Base-by-base conservation (phyloP, 2,329 filamentous ascomycete species). In the Aureobasidium zeae region DNA sequence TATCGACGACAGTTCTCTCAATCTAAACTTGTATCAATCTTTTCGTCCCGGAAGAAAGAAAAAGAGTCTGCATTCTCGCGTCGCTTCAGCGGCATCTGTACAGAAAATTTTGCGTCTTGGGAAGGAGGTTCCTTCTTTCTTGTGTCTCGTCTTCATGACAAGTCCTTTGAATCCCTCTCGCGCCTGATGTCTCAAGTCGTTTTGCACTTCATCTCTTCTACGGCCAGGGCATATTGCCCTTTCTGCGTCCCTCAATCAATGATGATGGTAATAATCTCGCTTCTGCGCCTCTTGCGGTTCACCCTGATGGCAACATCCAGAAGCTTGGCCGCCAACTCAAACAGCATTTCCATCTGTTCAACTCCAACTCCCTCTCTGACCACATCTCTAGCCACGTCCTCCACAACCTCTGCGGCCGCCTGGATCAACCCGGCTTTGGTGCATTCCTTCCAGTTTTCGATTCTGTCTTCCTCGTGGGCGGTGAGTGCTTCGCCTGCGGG, bases 1-100 rank as follows among this genome's bases (percentile, higher is more conserved):
- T 77, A 19, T 42, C 2, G 7, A 25, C 22, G 11, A 7, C n/a
- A n/a, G 11, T 25, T 25, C 22, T 11, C 7, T 7, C 7, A 7
- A 25, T 25, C 7, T 11, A 6, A 7, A 7, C 11, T 25, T 25
- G 22, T 7, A 7, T 25, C 22, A 6, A 25, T 42, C 29, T 26
- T 33, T 31, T 7, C 29, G 13, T 2, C 19, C 17, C 13, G 6
- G 10, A 37, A 17, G 8, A 19, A 25, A 20, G 6, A 25, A 6
- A 25, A 25, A 25, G 22, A n/a, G 3, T 5, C 11, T 36, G 32
- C n/a, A 24, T 15, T 16, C n/a, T n/a, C n/a, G 17, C 13, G 11
- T 35, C 16, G 3, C 20, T 21, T 25, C 20, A 35, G 13, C 20
- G 16, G 2, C n/a, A n/a, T 35, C 33, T 25, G 13, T 5, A n/a